Percentiles rank a stretch among this genome's conserved stretches.
These are phyloP conservation scores for Mycena kentingensis DNA, from an alignment of 768 basidiomycete genomes.

Conservation along the genomic window DNA sequence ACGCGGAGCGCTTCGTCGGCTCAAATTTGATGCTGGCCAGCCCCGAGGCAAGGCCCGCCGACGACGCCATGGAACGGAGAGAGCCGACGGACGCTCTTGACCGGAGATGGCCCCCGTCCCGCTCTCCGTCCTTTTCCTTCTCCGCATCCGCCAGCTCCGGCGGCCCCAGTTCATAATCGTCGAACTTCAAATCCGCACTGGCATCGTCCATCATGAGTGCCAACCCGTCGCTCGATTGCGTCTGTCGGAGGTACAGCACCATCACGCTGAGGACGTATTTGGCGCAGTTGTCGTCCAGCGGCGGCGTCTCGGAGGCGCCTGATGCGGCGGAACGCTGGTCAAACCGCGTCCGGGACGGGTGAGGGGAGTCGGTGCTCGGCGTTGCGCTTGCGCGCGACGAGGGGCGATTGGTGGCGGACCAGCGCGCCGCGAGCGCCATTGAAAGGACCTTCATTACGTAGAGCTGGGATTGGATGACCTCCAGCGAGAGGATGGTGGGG, in stretches of 20 bases:
- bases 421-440: constrained; percentile 76
- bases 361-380: constrained; percentile 48
- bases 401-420: constrained; percentile 52
- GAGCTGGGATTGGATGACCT: constrained; percentile 83
- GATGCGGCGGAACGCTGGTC: constrained; percentile 45
- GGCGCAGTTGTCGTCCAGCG: constrained; percentile 81
- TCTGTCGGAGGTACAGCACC: constrained; percentile 79
- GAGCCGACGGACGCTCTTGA: background rate
- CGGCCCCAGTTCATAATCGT: constrained; percentile 56
- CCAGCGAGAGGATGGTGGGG: constrained; percentile 53
- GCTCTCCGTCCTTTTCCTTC: no score
- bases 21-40: constrained; percentile 54
- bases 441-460: constrained; percentile 83
- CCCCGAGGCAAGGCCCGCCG: constrained; percentile 42
- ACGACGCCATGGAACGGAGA: constrained; percentile 6
- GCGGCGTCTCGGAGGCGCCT: constrained; percentile 63
- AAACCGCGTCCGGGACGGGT: constrained; percentile 36
- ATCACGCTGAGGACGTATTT: constrained; percentile 81
- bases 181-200: constrained; percentile 64
- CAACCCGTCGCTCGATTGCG: constrained; percentile 55
- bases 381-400: constrained; percentile 45
- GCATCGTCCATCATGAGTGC: constrained; percentile 60
- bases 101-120: constrained; percentile 12
- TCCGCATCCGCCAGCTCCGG: background rate
- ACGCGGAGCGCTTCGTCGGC: constrained; percentile 61